Base-by-base conservation (phyloP, 768 basidiomycete species). In the Pisolithus microcarpus region DNA sequence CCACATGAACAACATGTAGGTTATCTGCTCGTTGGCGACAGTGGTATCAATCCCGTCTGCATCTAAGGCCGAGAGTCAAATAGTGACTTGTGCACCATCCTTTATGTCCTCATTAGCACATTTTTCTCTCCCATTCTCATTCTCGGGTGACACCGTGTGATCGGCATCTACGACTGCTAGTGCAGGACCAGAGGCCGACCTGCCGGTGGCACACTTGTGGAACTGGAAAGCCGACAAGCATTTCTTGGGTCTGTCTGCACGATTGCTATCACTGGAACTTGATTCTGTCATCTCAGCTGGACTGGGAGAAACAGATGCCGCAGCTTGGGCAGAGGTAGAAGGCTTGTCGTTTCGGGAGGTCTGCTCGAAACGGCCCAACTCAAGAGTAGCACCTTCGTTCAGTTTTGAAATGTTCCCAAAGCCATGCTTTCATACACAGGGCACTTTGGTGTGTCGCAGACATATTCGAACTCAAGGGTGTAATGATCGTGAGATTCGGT, bases 381-480 rank as follows among this genome's bases (percentile, higher is more conserved):
- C 93, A 16, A 97, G 69, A 28, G 84, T 76, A 8, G 87, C 85
- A 9, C 84, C 87, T 48, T 91, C 81, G 42, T 88, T 87, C 1
- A 94, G 67, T 34, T 76, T 84, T 40, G 94, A 79, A 6, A 74
- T 54, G 57, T 80, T 82, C 3, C 80, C 85, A 61, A 95, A 97
- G 0, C 93, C 93, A 23, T 93, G 11, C 68, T 66, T 39, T 71
- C 66, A 53, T 74, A 79, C 39, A 79, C 61, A 9, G 67, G 59
- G 61, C 91, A 91, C 58, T 84, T 86, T 8, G 92, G 85, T 0
- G 91, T 82, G 52, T 92, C 90, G 56, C 88, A 90, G 63, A 96
- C 93, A 66, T 87, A 97, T 64, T 88, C 85, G 66, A 96, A 97
- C 62, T 91, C 91, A 52, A 95, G 75, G 16, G 82, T 80, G 58